phyloP scores from a whole-genome alignment of 139 green algal species.

The Diplosphaera chodatii region DNA sequence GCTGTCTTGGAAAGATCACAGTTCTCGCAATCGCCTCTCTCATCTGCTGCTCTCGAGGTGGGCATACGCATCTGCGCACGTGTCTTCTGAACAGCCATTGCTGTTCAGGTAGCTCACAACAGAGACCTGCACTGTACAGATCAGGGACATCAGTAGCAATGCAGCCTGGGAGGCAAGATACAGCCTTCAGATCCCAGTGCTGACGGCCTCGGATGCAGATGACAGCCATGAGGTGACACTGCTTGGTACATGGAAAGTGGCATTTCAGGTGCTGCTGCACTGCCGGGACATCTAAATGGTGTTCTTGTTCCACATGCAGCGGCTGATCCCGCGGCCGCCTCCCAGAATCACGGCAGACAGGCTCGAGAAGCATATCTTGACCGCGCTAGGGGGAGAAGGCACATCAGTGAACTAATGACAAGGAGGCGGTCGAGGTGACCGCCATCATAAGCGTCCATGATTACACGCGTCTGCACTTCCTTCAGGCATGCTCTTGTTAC shows the following conservation, averaged over 20 bases:
- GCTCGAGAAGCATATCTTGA: neutral
- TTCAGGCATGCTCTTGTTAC: too few relatives aligned
- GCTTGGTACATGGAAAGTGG: neutral
- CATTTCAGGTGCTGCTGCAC: neutral
- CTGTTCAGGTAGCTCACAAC: neutral
- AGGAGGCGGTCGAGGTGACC: too few relatives aligned
- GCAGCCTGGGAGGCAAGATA: neutral
- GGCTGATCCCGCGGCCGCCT: neutral
- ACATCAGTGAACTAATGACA: too few relatives aligned
- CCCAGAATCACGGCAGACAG: neutral
- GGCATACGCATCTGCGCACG: neutral
- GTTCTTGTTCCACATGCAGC: neutral
- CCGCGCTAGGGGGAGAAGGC: too few relatives aligned
- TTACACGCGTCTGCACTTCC: too few relatives aligned
- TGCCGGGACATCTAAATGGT: too few relatives aligned
- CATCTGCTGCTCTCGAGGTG: slow-evolving; percentile 31
- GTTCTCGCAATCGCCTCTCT: slow-evolving; percentile 37
- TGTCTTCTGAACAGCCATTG: neutral
- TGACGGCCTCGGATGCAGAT: neutral
- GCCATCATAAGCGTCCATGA: too few relatives aligned
- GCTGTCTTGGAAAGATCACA: slow-evolving; percentile 39
- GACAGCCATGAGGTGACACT: neutral
- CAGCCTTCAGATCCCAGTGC: neutral
- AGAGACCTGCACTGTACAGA: neutral
- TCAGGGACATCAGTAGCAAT: neutral